Evolutionary conservation across 202 grass and related monocot genomes (phyloP).

Genomic region (Carex arenaria): DNA sequence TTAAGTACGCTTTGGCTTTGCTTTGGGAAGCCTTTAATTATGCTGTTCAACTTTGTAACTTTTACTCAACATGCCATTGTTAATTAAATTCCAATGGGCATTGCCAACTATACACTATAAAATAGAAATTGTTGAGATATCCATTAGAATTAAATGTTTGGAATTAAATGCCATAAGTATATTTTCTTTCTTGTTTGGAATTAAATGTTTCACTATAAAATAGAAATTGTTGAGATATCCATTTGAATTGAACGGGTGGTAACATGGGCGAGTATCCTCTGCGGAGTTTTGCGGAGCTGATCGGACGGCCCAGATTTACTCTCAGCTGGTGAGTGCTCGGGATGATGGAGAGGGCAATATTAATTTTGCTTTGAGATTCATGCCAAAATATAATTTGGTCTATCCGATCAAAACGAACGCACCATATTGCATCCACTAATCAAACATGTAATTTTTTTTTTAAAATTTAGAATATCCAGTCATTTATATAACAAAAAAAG

Average conservation of each 20-base stretch:
- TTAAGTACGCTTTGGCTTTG: conserved; percentile 27
- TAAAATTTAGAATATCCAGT: too few species aligned
- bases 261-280: too few species aligned
- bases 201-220: neutral
- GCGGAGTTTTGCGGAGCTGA: too few species aligned
- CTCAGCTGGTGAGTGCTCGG: too few species aligned
- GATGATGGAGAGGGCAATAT: too few species aligned
- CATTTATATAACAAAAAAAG: too few species aligned
- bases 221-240: neutral
- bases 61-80: conserved; percentile 24
- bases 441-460: neutral
- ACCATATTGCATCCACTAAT: neutral
- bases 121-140: neutral
- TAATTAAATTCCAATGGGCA: conserved; percentile 10
- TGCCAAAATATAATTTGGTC: too few species aligned
- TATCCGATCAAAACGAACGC: too few species aligned
- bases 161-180: too few species aligned
- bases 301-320: too few species aligned
- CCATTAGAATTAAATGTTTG: neutral
- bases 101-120: conserved; percentile 8
- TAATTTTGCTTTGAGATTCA: too few species aligned
- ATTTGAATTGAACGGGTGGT: neutral
- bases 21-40: conserved; percentile 30
- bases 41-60: conserved; percentile 35
- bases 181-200: neutral